These are phyloP conservation scores for Venturia oleaginea DNA, from an alignment of 2,329 filamentous ascomycete genomes.

Conservation along the genomic window DNA sequence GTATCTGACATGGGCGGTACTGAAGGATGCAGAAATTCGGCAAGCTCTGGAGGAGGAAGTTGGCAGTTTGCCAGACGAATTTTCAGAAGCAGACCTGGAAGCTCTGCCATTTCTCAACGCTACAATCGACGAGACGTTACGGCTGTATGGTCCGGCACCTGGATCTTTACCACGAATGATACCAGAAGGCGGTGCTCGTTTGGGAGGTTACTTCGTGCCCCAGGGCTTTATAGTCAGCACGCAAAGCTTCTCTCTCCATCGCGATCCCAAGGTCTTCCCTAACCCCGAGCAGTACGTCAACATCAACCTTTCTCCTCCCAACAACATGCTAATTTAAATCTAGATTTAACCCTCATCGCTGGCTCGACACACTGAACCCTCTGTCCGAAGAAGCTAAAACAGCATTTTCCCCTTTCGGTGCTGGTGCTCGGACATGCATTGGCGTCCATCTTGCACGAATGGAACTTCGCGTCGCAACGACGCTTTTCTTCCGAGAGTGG, in stretches of 20 bases:
- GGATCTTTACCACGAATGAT: neutral
- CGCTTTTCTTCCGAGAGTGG: constrained; percentile 44
- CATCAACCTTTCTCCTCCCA: neutral
- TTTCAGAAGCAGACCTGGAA: neutral
- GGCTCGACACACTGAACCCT: constrained; percentile 23
- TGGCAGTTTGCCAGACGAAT: neutral
- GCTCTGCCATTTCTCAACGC: constrained; percentile 1
- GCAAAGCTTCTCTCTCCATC: constrained; percentile 2
- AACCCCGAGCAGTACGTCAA: neutral
- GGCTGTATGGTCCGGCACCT: neutral
- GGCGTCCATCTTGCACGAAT: constrained; percentile 58
- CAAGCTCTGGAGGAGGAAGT: constrained; percentile 1
- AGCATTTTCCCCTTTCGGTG: constrained; percentile 60
- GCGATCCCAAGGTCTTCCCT: neutral
- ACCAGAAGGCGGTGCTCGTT: neutral
- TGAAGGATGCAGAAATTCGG: constrained; percentile 16
- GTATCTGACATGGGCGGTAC: constrained; percentile 26
- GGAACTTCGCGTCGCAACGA: constrained; percentile 44
- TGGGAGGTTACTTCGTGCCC: constrained; percentile 3
- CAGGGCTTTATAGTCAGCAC: constrained; percentile 7
- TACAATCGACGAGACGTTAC: constrained; percentile 2
- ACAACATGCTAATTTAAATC: neutral
- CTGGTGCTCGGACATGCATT: constrained; percentile 59
- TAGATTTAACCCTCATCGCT: constrained; percentile 28
- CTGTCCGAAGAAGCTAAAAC: constrained; percentile 31